A percentile compares a stretch with the other conserved stretches of the same genome.
These are phyloP conservation scores for Pseudisothecium myosuroides DNA, from an alignment of 225 moss, liverwort and hornwort species.

Conservation along the genomic window DNA sequence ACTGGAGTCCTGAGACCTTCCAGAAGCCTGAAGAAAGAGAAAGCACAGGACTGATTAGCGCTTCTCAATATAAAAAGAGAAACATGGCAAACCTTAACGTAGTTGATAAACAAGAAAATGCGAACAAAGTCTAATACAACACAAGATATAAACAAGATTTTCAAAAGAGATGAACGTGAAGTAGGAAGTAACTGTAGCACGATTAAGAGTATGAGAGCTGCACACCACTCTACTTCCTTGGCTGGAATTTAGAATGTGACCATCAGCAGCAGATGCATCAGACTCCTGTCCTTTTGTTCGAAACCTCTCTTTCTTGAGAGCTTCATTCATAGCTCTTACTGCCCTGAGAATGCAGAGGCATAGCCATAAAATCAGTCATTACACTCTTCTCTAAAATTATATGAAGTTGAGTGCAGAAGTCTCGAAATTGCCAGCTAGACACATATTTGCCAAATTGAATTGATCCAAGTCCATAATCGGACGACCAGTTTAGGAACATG, in stretches of 20 bases:
- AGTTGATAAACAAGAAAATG: not conserved
- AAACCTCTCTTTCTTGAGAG: slow-evolving; percentile 57
- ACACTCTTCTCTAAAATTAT: not conserved
- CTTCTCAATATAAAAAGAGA: not conserved
- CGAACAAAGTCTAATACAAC: not conserved
- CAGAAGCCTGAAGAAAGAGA: slow-evolving; percentile 22
- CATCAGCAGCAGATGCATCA: slow-evolving; percentile 15
- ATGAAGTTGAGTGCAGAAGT: not conserved
- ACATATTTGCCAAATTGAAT: not conserved
- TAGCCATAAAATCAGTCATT: not conserved
- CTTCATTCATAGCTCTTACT: slow-evolving; percentile 79
- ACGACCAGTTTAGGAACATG: not conserved
- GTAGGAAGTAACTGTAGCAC: not conserved
- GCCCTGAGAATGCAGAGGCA: slow-evolving; percentile 16
- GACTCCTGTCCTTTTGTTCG: slow-evolving; percentile 35
- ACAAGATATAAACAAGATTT: not conserved
- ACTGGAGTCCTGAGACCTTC: slow-evolving; percentile 17
- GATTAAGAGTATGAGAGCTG: not conserved
- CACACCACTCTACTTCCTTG: slow-evolving; percentile 27
- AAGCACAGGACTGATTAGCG: not conserved
- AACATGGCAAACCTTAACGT: not conserved
- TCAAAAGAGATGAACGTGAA: not conserved
- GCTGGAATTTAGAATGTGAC: not conserved
- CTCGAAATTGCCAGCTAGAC: not conserved
- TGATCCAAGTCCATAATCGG: not conserved